phyloP scores from a whole-genome alignment of 805 yeast species.

The Grigorovia jiainica region DNA sequence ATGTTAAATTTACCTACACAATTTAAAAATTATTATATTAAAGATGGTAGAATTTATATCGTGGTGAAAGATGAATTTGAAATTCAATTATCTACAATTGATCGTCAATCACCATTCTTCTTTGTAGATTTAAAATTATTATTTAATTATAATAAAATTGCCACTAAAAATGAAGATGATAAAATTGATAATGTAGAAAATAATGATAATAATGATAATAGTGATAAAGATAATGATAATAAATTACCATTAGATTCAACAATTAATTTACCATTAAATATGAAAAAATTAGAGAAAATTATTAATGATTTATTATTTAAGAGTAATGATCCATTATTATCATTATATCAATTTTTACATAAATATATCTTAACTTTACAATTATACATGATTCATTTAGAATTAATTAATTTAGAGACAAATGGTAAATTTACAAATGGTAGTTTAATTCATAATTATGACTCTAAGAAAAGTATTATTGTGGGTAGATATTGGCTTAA shows the following conservation, averaged over 20 bases:
- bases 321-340: constrained; percentile 20
- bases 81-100: constrained; percentile 69
- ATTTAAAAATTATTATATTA: constrained; percentile 53
- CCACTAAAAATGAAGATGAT: background rate
- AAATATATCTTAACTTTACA: constrained; percentile 27
- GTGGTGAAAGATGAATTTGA: constrained; percentile 56
- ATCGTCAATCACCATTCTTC: constrained; percentile 60
- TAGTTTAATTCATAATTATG: constrained; percentile 26
- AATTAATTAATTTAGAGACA: constrained; percentile 19
- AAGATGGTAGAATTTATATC: constrained; percentile 69
- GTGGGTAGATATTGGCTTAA: constrained; percentile 28
- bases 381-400: constrained; percentile 26
- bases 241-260: background rate
- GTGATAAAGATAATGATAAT: background rate
- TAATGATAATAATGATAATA: constrained; percentile 2
- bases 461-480: constrained; percentile 25
- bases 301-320: constrained; percentile 26
- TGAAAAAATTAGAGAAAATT: constrained; percentile 22
- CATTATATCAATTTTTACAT: constrained; percentile 25
- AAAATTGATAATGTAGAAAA: background rate
- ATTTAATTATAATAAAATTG: constrained; percentile 25
- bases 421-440: constrained; percentile 27
- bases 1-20: constrained; percentile 54
- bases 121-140: constrained; percentile 67
- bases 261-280: constrained; percentile 18